Conservation (phyloP, 2,329 filamentous ascomycete genomes). For the Sporothrix schenckii region DNA sequence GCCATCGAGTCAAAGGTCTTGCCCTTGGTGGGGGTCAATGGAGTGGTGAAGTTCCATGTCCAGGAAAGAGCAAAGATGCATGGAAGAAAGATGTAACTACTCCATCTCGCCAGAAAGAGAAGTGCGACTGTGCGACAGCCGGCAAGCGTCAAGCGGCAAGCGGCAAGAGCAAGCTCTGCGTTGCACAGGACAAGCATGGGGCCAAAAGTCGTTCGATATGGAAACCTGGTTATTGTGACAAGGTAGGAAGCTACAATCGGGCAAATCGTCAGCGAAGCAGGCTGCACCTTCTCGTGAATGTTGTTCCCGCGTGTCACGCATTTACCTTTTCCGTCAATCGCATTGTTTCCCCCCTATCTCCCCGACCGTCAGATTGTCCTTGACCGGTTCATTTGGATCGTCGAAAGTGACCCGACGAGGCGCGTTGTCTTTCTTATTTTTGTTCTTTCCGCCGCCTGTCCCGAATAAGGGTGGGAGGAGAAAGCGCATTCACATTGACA, state of each 20-base stretch:
- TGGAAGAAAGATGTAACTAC: not conserved
- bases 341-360: too few species aligned
- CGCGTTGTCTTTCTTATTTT: not conserved
- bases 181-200: not conserved
- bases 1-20: not conserved
- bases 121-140: not conserved
- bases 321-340: too few species aligned
- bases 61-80: not conserved
- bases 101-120: not conserved
- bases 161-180: not conserved
- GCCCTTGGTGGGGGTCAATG: slow-evolving; percentile 10
- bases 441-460: not conserved
- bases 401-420: slow-evolving; percentile 16
- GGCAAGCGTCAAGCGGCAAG: not conserved
- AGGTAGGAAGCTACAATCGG: not conserved
- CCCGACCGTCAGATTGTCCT: not conserved
- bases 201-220: not conserved
- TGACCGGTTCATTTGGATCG: slow-evolving; percentile 3
- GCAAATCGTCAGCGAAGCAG: not conserved
- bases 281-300: too few species aligned
- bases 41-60: not conserved
- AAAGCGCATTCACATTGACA: too few species aligned
- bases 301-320: not conserved
- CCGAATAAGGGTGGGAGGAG: not conserved
- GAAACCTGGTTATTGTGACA: not conserved